Percentiles rank a stretch among this genome's conserved stretches.
phyloP scores from a whole-genome alignment of 768 basidiomycete species.

The Termitomyces titanicus region DNA sequence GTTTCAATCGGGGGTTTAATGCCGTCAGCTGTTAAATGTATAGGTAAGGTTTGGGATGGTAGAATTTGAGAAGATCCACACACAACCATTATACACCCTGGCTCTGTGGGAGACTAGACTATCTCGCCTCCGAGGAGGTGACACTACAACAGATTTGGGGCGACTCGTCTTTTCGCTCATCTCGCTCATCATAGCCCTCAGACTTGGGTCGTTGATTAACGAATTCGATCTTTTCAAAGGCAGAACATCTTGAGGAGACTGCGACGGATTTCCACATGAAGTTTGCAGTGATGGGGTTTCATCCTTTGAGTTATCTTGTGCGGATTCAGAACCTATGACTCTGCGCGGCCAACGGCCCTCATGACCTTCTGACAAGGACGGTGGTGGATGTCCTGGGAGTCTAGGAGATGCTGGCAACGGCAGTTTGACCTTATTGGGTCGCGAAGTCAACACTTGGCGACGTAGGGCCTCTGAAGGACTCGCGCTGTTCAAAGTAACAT shows the following conservation, averaged over 20 bases:
- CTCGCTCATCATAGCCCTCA: not conserved
- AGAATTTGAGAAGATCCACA: not conserved
- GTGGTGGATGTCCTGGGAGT: no score
- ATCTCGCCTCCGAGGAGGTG: constrained; percentile 24
- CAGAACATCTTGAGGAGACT: not conserved
- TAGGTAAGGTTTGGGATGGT: not conserved
- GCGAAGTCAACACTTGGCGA: no score
- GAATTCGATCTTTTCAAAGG: constrained; percentile 7
- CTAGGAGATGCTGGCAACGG: no score
- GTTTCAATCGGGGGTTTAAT: constrained; percentile 21
- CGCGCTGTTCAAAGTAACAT: not conserved
- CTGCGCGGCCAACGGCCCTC: not conserved
- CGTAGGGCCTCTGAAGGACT: not conserved
- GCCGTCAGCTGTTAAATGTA: not conserved
- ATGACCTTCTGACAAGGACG: no score
- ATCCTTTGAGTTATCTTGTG: not conserved
- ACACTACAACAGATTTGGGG: not conserved
- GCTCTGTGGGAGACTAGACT: constrained; percentile 34
- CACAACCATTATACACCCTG: constrained; percentile 25
- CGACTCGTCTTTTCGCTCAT: not conserved
- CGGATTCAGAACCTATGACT: not conserved
- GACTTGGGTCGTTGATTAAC: not conserved
- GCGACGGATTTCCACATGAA: not conserved
- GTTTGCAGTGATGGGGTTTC: not conserved
- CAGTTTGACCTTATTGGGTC: no score